phyloP scores from a whole-genome alignment of 352 stramenopile species.

The Phytophthora vignae region DNA sequence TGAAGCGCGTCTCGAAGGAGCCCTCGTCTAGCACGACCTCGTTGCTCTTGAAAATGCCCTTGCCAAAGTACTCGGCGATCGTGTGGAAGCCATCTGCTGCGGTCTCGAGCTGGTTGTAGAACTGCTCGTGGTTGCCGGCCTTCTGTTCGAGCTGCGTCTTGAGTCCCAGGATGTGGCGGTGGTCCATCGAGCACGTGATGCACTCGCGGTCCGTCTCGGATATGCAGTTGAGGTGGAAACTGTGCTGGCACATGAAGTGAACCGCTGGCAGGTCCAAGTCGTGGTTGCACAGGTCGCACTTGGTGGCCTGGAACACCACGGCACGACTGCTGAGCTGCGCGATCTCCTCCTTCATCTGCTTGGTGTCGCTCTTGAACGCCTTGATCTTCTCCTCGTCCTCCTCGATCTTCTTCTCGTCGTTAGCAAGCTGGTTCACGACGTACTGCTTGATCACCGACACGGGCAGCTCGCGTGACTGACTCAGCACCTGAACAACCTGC shows the following conservation, averaged over 20 bases:
- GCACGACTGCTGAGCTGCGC: conserved; percentile 81
- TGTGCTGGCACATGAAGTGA: conserved; percentile 93
- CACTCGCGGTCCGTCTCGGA: conserved; percentile 91
- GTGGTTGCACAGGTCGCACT: conserved; percentile 91
- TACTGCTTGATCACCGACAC: conserved; percentile 88
- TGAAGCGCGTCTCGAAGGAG: conserved; percentile 82
- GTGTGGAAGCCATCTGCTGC: conserved; percentile 89
- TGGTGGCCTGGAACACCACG: conserved; percentile 92
- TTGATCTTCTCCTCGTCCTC: conserved; percentile 90
- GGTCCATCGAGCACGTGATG: conserved; percentile 89
- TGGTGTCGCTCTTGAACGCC: conserved; percentile 86
- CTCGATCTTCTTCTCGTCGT: conserved; percentile 85
- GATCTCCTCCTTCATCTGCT: conserved; percentile 93
- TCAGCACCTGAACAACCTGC: conserved; percentile 88
- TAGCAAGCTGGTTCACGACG: conserved; percentile 84
- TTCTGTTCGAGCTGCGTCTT: conserved; percentile 91
- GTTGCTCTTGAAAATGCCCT: conserved; percentile 92
- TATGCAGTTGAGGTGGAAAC: conserved; percentile 92
- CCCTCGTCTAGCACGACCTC: conserved; percentile 69
- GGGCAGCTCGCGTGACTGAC: conserved; percentile 81
- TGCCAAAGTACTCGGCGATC: conserved; percentile 93
- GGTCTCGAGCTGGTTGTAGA: conserved; percentile 93
- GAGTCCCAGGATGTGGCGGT: conserved; percentile 85
- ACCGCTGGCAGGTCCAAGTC: conserved; percentile 92
- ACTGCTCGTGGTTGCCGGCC: conserved; percentile 92